Percentiles rank a stretch among this genome's conserved stretches.
These are phyloP conservation scores for Penicillium corylophilum DNA, from an alignment of 2,329 filamentous ascomycete genomes.

Conservation along the genomic window DNA sequence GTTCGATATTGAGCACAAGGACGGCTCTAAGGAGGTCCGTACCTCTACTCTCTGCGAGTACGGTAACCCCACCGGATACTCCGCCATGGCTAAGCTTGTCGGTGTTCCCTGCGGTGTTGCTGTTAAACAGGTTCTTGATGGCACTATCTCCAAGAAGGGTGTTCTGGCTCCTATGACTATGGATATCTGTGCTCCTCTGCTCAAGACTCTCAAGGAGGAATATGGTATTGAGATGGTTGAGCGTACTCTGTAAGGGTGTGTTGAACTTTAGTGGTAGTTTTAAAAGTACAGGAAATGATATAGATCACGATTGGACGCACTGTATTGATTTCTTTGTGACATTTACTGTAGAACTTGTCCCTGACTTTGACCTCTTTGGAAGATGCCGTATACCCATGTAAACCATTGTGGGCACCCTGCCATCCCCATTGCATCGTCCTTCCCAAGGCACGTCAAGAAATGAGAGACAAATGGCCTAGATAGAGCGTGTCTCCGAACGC, in stretches of 20 bases:
- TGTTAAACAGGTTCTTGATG: slow-evolving; percentile 74
- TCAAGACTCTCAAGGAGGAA: slow-evolving; percentile 75
- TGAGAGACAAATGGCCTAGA: too few species aligned
- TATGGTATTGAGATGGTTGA: slow-evolving; percentile 72
- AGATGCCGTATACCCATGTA: too few species aligned
- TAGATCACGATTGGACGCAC: slow-evolving; percentile 11
- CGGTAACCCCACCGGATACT: slow-evolving; percentile 75
- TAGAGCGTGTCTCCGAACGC: too few species aligned
- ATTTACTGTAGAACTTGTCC: not conserved
- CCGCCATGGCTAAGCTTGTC: slow-evolving; percentile 79
- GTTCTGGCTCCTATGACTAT: slow-evolving; percentile 74
- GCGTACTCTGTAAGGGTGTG: slow-evolving; percentile 52
- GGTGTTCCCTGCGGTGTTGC: slow-evolving; percentile 74
- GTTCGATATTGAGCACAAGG: slow-evolving; percentile 80
- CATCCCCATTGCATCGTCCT: too few species aligned
- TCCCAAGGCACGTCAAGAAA: too few species aligned
- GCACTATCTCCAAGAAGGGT: slow-evolving; percentile 67
- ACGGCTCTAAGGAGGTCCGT: slow-evolving; percentile 72
- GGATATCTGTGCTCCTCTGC: slow-evolving; percentile 69
- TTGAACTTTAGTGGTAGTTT: not conserved
- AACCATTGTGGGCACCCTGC: too few species aligned
- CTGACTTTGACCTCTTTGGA: too few species aligned
- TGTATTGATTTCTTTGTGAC: not conserved
- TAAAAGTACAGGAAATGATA: slow-evolving; percentile 15
- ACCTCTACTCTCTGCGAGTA: slow-evolving; percentile 83